Percentiles rank a stretch among this genome's conserved stretches.
These are phyloP conservation scores for Fonsecaea monophora DNA, from an alignment of 2,329 filamentous ascomycete species.

Conservation along the genomic window DNA sequence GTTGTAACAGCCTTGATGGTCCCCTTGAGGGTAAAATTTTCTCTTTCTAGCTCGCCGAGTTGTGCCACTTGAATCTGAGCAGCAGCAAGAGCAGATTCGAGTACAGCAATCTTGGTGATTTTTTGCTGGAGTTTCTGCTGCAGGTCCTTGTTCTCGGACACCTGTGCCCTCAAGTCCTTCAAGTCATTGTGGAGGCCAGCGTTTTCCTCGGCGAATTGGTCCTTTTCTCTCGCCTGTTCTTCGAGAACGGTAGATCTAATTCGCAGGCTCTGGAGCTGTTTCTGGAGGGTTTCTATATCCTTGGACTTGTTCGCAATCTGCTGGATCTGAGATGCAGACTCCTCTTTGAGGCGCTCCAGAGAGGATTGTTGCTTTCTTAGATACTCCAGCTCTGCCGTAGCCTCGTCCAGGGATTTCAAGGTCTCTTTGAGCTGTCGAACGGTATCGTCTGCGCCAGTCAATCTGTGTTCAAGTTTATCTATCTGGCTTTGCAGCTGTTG, in stretches of 20 bases:
- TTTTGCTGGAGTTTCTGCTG: constrained; percentile 8
- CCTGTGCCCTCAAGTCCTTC: neutral
- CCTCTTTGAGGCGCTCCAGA: constrained; percentile 17
- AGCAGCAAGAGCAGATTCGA: constrained; percentile 13
- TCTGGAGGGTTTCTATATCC: constrained; percentile 8
- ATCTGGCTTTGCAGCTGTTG: constrained; percentile 8
- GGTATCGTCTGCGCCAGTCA: constrained; percentile 4
- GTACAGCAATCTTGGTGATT: neutral
- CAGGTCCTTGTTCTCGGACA: neutral
- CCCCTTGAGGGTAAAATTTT: constrained; percentile 10
- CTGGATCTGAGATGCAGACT: constrained; percentile 8
- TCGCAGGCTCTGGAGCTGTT: constrained; percentile 4
- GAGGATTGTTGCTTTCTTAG: neutral
- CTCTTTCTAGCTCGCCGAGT: neutral
- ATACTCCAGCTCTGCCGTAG: constrained; percentile 5
- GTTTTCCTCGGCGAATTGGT: neutral
- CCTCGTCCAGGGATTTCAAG: neutral
- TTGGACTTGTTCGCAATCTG: constrained; percentile 6
- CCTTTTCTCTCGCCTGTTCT: constrained; percentile 1
- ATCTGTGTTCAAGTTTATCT: constrained; percentile 8
- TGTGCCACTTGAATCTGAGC: constrained; percentile 8
- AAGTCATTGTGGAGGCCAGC: neutral
- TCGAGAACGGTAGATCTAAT: constrained; percentile 4
- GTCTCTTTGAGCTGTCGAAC: constrained; percentile 10
- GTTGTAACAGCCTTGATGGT: neutral